Evolutionary conservation across 2,329 filamentous ascomycete genomes (phyloP).

Genomic region (Aspergillus udagawae): DNA sequence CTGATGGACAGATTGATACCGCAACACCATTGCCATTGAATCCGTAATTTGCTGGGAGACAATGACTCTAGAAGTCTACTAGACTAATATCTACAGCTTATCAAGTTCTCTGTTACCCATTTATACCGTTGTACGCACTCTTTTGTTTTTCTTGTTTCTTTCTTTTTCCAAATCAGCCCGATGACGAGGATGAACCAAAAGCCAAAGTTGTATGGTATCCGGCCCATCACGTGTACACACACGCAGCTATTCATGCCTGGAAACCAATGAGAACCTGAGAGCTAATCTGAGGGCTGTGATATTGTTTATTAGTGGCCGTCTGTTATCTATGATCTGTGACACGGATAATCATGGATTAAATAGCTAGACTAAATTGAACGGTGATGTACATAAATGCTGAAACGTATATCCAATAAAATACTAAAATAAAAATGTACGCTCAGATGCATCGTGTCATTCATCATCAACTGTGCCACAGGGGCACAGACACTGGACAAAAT

Average conservation of each 20-base stretch:
- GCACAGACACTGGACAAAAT: neutral
- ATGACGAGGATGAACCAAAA: conserved; percentile 41
- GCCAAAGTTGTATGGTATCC: conserved; percentile 46
- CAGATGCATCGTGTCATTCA: conserved; percentile 7
- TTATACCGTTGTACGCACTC: neutral
- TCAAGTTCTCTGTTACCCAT: neutral
- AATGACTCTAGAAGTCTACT: neutral
- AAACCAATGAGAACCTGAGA: conserved; percentile 44
- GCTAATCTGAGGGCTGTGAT: conserved; percentile 41
- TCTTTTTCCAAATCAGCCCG: conserved; percentile 19
- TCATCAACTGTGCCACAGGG: neutral
- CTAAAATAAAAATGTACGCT: neutral
- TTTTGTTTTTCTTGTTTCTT: neutral
- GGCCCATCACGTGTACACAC: conserved; percentile 16
- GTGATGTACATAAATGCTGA: neutral
- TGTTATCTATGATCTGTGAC: neutral
- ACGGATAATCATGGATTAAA: neutral
- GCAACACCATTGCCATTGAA: neutral
- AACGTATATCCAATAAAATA: neutral
- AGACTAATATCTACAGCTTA: neutral
- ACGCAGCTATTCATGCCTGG: conserved; percentile 24
- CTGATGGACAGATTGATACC: neutral
- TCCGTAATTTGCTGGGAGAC: neutral
- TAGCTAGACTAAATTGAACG: neutral
- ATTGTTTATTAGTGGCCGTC: neutral